Conservation (phyloP, 306 rosid genomes). For the Canavalia ensiformis region DNA sequence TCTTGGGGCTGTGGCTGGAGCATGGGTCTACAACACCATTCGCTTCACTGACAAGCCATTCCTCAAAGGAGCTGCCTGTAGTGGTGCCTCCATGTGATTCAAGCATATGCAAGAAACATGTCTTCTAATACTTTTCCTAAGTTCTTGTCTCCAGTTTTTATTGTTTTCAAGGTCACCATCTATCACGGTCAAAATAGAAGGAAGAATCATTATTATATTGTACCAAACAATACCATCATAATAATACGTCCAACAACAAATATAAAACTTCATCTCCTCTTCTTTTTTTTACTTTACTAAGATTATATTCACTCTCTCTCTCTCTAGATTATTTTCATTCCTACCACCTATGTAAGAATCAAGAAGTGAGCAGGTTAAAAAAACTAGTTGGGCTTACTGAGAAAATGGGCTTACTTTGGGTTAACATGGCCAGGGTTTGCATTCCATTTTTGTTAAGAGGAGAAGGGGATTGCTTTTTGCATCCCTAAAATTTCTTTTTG, state of each 20-base stretch:
- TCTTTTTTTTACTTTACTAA: not conserved
- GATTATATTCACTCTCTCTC: no score
- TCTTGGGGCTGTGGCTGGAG: constrained; percentile 75
- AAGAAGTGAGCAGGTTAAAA: no score
- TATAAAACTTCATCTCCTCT: not conserved
- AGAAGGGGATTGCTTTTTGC: no score
- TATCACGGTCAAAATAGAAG: not conserved
- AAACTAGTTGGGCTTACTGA: no score
- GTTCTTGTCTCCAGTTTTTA: not conserved
- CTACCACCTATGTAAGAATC: no score
- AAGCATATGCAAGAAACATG: not conserved
- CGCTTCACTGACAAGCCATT: constrained; percentile 71
- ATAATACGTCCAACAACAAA: not conserved
- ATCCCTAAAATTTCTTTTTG: no score
- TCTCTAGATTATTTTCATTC: no score
- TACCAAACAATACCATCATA: not conserved
- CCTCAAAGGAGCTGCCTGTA: constrained; percentile 45
- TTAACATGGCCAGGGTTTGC: no score
- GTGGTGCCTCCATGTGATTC: constrained; percentile 28
- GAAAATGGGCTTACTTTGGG: not conserved
- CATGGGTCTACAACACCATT: constrained; percentile 69
- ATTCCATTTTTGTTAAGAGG: no score
- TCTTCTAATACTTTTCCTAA: not conserved
- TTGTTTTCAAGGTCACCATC: not conserved
- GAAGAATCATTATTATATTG: not conserved